These are phyloP conservation scores for Termitomyces sp. DNA, from an alignment of 768 basidiomycete species.

Conservation along the genomic window DNA sequence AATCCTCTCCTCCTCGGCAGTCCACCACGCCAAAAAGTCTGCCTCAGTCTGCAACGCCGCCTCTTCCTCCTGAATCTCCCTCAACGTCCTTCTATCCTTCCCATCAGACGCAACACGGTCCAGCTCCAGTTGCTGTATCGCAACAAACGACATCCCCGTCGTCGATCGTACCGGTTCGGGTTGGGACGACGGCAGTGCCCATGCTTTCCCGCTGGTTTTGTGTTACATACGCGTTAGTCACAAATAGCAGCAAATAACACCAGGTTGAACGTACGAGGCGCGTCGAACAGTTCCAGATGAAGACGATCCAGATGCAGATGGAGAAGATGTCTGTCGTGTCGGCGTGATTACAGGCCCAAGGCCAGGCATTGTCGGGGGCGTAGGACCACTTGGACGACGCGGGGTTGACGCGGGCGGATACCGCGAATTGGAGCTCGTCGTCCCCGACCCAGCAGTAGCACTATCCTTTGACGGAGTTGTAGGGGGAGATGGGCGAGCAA, in stretches of 20 bases:
- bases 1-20: constrained; percentile 73
- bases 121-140: constrained; percentile 79
- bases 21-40: constrained; percentile 89
- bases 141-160: constrained; percentile 59
- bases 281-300: constrained; percentile 21
- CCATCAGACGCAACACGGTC: constrained; percentile 33
- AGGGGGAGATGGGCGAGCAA: constrained; percentile 5
- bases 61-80: constrained; percentile 87
- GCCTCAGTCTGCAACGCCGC: constrained; percentile 56
- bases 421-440: constrained; percentile 9
- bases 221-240: not conserved
- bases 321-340: constrained; percentile 33
- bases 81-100: constrained; percentile 58
- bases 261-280: constrained; percentile 40
- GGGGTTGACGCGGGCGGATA: constrained; percentile 13
- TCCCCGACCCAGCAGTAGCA: not conserved
- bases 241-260: not conserved
- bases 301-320: constrained; percentile 9
- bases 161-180: constrained; percentile 16
- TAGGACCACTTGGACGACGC: constrained; percentile 14
- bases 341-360: constrained; percentile 68
- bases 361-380: constrained; percentile 19
- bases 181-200: constrained; percentile 30
- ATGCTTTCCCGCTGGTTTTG: constrained; percentile 44
- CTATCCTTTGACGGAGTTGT: constrained; percentile 8